Percentiles rank a stretch among this genome's conserved stretches.
Evolutionary conservation across 1,284 basidiomycete genomes (phyloP).

Genomic region (Fomitopsis schrenkii): DNA sequence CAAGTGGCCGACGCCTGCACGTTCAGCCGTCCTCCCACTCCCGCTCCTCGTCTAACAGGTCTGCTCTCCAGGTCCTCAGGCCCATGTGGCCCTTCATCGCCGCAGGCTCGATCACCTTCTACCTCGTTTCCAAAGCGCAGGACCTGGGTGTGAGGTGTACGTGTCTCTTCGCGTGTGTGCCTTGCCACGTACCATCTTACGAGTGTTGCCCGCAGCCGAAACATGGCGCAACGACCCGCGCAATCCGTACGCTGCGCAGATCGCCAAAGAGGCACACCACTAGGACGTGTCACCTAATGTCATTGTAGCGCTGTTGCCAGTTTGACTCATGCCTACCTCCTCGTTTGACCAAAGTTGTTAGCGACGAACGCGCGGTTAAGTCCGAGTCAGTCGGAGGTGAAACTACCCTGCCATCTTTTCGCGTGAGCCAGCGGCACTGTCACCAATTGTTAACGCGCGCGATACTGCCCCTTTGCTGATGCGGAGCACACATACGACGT

Average conservation of each 20-base stretch:
- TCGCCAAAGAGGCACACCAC: constrained; percentile 50
- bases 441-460: too few relatives aligned
- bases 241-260: constrained; percentile 76
- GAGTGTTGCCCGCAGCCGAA: constrained; percentile 41
- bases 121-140: constrained; percentile 61
- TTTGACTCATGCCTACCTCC: neutral
- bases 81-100: constrained; percentile 76
- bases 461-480: too few relatives aligned
- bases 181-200: constrained; percentile 7
- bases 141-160: constrained; percentile 62
- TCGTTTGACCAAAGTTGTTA: neutral
- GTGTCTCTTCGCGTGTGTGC: constrained; percentile 28
- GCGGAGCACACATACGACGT: too few relatives aligned
- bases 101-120: constrained; percentile 60
- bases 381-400: too few relatives aligned
- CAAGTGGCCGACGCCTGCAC: constrained; percentile 73
- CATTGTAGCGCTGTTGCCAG: constrained; percentile 6
- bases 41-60: neutral
- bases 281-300: constrained; percentile 13
- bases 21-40: constrained; percentile 24
- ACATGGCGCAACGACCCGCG: constrained; percentile 67
- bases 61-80: constrained; percentile 47
- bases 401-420: too few relatives aligned
- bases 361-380: too few relatives aligned
- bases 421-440: too few relatives aligned